Percentiles rank a stretch among this genome's conserved stretches.
These are phyloP conservation scores for Iris macrosiphon DNA, from an alignment of 106 monocot species.

Conservation along the genomic window DNA sequence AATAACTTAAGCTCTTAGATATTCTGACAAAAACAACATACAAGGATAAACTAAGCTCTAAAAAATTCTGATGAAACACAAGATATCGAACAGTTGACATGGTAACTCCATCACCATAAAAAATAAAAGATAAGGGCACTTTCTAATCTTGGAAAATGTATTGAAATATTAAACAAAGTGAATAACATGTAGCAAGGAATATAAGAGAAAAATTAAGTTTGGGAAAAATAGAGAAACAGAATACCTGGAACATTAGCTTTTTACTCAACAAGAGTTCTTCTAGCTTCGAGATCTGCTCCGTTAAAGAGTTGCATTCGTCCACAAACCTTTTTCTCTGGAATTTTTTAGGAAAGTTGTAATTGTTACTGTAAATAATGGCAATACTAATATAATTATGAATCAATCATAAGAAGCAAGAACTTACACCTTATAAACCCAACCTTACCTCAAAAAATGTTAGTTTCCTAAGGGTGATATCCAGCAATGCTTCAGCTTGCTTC, in stretches of 20 bases:
- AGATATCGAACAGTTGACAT: too few species aligned
- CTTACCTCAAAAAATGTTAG: conserved; percentile 74
- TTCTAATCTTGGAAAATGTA: too few species aligned
- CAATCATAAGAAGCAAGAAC: conserved; percentile 1
- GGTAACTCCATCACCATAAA: too few species aligned
- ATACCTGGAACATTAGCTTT: conserved; percentile 64
- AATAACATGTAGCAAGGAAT: not conserved
- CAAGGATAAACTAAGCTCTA: too few species aligned
- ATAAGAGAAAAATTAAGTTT: not conserved
- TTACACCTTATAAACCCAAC: conserved; percentile 16
- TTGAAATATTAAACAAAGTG: too few species aligned
- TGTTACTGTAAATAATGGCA: not conserved
- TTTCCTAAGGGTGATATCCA: conserved; percentile 75
- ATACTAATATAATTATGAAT: not conserved
- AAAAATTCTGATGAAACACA: too few species aligned
- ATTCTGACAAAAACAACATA: too few species aligned
- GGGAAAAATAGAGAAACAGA: not conserved
- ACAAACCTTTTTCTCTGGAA: conserved; percentile 74
- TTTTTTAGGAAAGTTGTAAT: not conserved
- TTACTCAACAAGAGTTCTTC: conserved; percentile 81
- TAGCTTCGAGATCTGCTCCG: conserved; percentile 69
- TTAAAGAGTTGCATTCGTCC: conserved; percentile 58
- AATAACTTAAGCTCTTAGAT: too few species aligned
- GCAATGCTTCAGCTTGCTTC: conserved; percentile 85
- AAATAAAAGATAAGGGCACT: too few species aligned